A percentile compares a stretch with the other conserved stretches of the same genome.
Evolutionary conservation across 306 rosid species (phyloP).

Genomic region (Medicago ruthenica): DNA sequence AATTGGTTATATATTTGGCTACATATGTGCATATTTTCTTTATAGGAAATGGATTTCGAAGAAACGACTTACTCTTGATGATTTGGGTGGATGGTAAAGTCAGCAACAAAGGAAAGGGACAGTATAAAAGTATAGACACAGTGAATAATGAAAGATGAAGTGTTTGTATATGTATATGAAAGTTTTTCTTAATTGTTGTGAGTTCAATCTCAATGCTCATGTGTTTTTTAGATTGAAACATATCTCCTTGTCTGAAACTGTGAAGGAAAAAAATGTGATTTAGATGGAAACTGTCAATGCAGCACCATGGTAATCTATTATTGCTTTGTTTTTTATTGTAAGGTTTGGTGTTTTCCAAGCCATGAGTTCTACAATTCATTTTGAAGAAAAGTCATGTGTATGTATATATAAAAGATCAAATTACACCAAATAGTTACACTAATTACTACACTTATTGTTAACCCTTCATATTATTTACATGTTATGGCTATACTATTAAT

Average conservation of each 20-base stretch:
- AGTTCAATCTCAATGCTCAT: constrained; percentile 40
- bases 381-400: background rate
- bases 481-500: no score
- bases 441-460: no score
- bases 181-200: constrained; percentile 54
- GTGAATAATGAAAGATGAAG: constrained; percentile 60
- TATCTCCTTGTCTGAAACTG: constrained; percentile 15
- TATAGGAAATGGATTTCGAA: constrained; percentile 86
- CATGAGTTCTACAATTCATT: background rate
- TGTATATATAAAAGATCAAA: no score
- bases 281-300: constrained; percentile 40
- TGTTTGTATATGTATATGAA: constrained; percentile 49
- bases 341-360: constrained; percentile 1
- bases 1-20: constrained; percentile 27
- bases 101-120: constrained; percentile 49
- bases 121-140: constrained; percentile 43
- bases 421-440: no score
- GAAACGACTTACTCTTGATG: constrained; percentile 68
- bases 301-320: constrained; percentile 17
- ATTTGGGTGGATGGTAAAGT: constrained; percentile 60
- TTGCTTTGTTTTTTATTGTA: background rate
- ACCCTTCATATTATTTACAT: no score
- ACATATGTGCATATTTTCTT: constrained; percentile 1
- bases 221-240: background rate
- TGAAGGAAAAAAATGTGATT: constrained; percentile 31